Evolutionary conservation across 805 yeast genomes (phyloP).

Genomic region (Cyberlindnera mrakii): DNA sequence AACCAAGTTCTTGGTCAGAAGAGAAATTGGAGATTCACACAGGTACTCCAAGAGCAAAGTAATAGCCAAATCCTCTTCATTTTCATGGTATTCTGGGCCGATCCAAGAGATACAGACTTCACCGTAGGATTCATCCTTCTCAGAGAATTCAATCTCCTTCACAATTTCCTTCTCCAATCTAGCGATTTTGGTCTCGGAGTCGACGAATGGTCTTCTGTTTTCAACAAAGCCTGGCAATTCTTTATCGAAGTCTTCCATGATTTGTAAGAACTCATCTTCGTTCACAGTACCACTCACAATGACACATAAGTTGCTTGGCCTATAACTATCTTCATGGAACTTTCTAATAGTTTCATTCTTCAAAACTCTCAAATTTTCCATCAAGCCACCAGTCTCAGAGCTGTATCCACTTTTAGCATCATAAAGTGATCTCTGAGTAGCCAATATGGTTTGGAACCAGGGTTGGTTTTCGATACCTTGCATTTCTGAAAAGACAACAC

Average conservation of each 20-base stretch:
- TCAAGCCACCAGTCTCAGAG: constrained; percentile 90
- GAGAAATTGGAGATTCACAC: constrained; percentile 70
- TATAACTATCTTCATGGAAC: constrained; percentile 67
- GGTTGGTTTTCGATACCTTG: constrained; percentile 83
- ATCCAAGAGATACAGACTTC: constrained; percentile 72
- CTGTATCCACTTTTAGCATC: constrained; percentile 69
- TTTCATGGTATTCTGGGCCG: constrained; percentile 61
- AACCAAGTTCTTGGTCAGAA: constrained; percentile 63
- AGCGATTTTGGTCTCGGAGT: constrained; percentile 41
- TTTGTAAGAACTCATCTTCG: constrained; percentile 57
- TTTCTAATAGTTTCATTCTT: constrained; percentile 67
- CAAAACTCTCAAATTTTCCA: constrained; percentile 66
- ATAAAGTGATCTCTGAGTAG: constrained; percentile 52
- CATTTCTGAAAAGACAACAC: constrained; percentile 97
- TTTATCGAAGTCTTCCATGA: constrained; percentile 57
- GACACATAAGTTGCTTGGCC: constrained; percentile 79
- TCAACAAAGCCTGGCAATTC: constrained; percentile 33
- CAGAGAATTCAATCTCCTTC: constrained; percentile 73
- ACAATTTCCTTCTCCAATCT: constrained; percentile 29
- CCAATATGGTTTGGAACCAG: constrained; percentile 57
- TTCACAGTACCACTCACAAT: constrained; percentile 84
- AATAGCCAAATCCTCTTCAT: constrained; percentile 56
- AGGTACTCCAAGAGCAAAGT: constrained; percentile 69
- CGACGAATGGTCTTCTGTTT: constrained; percentile 71
- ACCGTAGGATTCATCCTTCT: constrained; percentile 79